A percentile compares a stretch with the other conserved stretches of the same genome.
phyloP scores from a whole-genome alignment of 257 asterid species.

The Solanum paucissectum region DNA sequence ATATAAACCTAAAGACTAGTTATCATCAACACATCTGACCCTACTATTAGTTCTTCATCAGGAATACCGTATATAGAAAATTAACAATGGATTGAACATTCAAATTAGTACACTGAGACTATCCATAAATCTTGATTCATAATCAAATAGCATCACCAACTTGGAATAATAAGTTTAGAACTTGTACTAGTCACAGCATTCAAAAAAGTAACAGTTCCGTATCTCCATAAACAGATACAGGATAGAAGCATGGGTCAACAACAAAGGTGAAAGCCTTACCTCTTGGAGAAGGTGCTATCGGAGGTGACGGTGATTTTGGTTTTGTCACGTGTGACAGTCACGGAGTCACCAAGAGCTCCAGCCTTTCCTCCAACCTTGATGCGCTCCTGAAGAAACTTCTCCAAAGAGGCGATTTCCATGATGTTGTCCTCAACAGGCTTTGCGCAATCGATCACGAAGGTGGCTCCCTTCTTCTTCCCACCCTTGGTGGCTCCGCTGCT shows the following conservation, averaged over 20 bases:
- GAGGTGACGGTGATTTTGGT: constrained; percentile 31
- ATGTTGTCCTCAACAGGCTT: constrained; percentile 46
- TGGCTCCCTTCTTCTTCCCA: constrained; percentile 36
- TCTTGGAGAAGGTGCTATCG: constrained; percentile 32
- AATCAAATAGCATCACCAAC: not conserved
- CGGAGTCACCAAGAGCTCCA: constrained; percentile 39
- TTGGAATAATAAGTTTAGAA: not conserved
- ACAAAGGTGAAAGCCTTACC: constrained; percentile 1
- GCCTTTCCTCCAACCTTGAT: constrained; percentile 46
- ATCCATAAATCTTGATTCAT: not conserved
- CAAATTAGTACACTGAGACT: not conserved
- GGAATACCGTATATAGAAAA: not conserved
- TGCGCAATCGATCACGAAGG: constrained; percentile 34
- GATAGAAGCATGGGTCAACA: not conserved
- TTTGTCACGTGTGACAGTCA: constrained; percentile 32
- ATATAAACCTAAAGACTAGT: not conserved
- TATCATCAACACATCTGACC: not conserved
- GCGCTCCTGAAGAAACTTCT: constrained; percentile 41
- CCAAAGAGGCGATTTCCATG: constrained; percentile 39
- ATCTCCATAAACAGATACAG: not conserved
- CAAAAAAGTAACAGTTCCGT: not conserved
- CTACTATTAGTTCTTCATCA: not conserved
- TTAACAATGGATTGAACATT: not conserved
- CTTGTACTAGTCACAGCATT: no score
- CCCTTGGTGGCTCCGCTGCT: constrained; percentile 24